Evolutionary conservation across 1,284 basidiomycete genomes (phyloP).

Genomic region (Polyporus tsugae): DNA sequence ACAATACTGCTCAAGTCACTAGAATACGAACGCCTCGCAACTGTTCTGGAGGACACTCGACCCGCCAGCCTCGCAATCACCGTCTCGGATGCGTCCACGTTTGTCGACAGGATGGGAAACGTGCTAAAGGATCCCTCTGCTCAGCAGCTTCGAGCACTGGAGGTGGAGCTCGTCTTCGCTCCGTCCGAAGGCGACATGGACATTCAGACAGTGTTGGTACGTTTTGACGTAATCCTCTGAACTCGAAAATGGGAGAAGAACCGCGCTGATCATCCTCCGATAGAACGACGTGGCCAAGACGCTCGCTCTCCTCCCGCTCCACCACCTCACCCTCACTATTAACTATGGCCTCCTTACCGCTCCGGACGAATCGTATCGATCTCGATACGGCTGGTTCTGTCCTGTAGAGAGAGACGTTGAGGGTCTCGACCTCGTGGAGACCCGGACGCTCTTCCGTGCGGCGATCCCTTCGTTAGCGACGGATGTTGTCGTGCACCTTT

Average conservation of each 20-base stretch:
- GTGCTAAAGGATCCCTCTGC: constrained; percentile 3
- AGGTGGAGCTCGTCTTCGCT: constrained; percentile 15
- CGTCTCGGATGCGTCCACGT: background rate
- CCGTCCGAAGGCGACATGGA: constrained; percentile 15
- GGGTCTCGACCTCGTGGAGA: background rate
- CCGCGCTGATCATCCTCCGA: background rate
- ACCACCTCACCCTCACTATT: constrained; percentile 16
- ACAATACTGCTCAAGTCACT: too few species aligned
- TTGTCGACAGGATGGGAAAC: background rate
- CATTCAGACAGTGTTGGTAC: background rate
- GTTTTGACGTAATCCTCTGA: background rate
- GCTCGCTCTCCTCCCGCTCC: constrained; percentile 8
- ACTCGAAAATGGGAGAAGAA: background rate
- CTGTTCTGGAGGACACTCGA: background rate
- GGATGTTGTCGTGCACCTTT: constrained; percentile 8
- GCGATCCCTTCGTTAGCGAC: constrained; percentile 9
- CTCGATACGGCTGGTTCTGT: constrained; percentile 3
- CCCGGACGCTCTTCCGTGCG: background rate
- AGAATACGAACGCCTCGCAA: background rate
- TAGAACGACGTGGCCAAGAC: constrained; percentile 14
- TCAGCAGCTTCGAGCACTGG: constrained; percentile 13
- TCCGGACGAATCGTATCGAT: background rate
- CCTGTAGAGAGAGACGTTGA: constrained; percentile 7
- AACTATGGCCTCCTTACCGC: constrained; percentile 14
- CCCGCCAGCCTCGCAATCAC: background rate